Evolutionary conservation across 192 early-diverging fungal genomes (phyloP).

Genomic region (Coemansia sp.): DNA sequence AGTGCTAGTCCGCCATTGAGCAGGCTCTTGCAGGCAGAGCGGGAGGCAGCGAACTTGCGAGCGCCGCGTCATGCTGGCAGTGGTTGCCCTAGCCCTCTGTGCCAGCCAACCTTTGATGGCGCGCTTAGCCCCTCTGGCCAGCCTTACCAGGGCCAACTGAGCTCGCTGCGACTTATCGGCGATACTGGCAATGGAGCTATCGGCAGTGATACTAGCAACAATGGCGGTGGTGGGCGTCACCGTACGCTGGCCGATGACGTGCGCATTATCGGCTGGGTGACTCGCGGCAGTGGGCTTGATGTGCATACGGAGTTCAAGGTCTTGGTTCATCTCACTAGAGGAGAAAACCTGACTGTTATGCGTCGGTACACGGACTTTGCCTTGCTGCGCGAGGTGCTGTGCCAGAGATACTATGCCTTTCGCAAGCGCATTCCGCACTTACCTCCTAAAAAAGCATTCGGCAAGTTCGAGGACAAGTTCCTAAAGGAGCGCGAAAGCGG

Average conservation of each 20-base stretch:
- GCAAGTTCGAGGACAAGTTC: constrained; percentile 53
- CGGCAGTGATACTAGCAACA: not conserved
- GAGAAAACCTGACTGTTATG: constrained; percentile 43
- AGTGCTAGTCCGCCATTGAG: constrained; percentile 26
- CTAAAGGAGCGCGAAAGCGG: constrained; percentile 50
- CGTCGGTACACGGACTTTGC: constrained; percentile 53
- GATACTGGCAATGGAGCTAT: not conserved
- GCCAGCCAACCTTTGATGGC: not conserved
- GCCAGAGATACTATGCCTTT: constrained; percentile 33
- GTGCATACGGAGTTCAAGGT: constrained; percentile 53
- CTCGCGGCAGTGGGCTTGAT: constrained; percentile 41
- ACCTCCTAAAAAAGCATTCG: constrained; percentile 49
- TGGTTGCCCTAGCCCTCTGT: not conserved
- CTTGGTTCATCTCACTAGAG: constrained; percentile 27
- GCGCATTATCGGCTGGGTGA: constrained; percentile 50
- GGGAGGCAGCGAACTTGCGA: constrained; percentile 8
- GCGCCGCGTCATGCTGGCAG: not conserved
- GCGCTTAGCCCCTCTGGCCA: constrained; percentile 15
- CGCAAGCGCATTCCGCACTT: constrained; percentile 44
- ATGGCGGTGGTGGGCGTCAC: not conserved
- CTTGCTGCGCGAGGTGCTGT: constrained; percentile 36
- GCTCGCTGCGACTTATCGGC: constrained; percentile 17
- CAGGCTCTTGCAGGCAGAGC: constrained; percentile 41
- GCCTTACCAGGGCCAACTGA: not conserved
- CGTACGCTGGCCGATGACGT: constrained; percentile 41